These are phyloP conservation scores for Hysterium pulicare DNA, from an alignment of 2,329 filamentous ascomycete genomes.

Conservation along the genomic window DNA sequence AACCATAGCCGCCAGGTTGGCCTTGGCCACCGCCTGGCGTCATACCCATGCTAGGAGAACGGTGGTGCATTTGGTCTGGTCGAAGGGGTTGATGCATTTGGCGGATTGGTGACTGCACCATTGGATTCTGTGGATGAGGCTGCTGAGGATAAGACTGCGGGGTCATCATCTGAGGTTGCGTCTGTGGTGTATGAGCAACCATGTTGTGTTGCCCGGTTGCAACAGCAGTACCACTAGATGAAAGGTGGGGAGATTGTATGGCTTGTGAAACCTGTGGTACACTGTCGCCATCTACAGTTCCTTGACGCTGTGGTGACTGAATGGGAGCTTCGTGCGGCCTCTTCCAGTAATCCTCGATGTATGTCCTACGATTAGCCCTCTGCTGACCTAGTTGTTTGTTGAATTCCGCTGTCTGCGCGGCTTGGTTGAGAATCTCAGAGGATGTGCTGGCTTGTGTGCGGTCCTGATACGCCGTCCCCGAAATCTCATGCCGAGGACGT, in stretches of 20 bases:
- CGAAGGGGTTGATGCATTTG: constrained; percentile 61
- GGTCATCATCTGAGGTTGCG: constrained; percentile 60
- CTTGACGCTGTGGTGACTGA: constrained; percentile 43
- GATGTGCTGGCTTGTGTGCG: constrained; percentile 72
- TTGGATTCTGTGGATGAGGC: constrained; percentile 66
- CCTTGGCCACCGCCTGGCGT: constrained; percentile 33
- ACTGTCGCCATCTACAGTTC: constrained; percentile 37
- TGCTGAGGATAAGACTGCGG: constrained; percentile 67
- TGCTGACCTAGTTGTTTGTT: constrained; percentile 81
- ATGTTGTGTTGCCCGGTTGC: constrained; percentile 56
- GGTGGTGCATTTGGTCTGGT: constrained; percentile 62
- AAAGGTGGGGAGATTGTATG: constrained; percentile 51
- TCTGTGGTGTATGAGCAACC: constrained; percentile 56
- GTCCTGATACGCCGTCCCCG: constrained; percentile 80
- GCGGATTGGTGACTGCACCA: constrained; percentile 71
- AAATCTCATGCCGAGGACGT: constrained; percentile 83
- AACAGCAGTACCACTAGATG: constrained; percentile 56
- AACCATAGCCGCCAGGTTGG: constrained; percentile 46
- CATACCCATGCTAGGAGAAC: constrained; percentile 57
- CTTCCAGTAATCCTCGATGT: constrained; percentile 77
- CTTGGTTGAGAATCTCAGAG: constrained; percentile 78
- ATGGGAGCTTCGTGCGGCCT: constrained; percentile 74
- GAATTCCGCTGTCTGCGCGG: constrained; percentile 83
- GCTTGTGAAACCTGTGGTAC: constrained; percentile 42
- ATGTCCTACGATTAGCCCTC: constrained; percentile 73